Evolutionary conservation across 352 stramenopile species (phyloP).

Genomic region (Thraustotheca clavata): DNA sequence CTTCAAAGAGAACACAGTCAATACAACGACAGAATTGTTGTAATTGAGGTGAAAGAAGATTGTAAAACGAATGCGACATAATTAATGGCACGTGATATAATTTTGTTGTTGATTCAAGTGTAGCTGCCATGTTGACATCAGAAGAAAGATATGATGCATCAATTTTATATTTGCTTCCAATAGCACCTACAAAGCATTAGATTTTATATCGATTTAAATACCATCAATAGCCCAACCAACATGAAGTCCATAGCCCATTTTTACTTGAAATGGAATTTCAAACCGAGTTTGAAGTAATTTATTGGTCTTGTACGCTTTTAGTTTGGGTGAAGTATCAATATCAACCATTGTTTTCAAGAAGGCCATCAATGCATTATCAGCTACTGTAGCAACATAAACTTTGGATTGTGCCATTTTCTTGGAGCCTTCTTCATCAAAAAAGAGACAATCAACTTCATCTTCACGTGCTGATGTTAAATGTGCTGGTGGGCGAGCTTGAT

Average conservation of each 20-base stretch:
- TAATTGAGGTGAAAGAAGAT: conserved; percentile 51
- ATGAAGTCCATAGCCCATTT: conserved; percentile 84
- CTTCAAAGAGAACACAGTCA: conserved; percentile 81
- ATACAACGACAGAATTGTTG: conserved; percentile 49
- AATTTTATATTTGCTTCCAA: conserved; percentile 86
- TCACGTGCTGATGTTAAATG: not conserved
- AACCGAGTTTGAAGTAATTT: conserved; percentile 25
- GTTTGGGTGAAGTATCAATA: conserved; percentile 51
- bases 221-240: conserved; percentile 87
- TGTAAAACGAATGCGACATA: conserved; percentile 60
- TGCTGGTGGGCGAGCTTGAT: conserved; percentile 3
- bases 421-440: conserved; percentile 13
- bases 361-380: conserved; percentile 71
- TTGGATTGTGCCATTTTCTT: conserved; percentile 16
- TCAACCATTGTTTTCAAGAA: conserved; percentile 82
- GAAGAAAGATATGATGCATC: conserved; percentile 86
- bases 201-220: not conserved
- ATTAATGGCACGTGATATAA: conserved; percentile 73
- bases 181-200: conserved; percentile 34
- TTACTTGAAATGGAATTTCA: conserved; percentile 38
- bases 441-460: conserved; percentile 3
- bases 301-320: conserved; percentile 1
- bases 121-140: conserved; percentile 84
- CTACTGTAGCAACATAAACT: conserved; percentile 26
- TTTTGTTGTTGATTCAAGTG: conserved; percentile 73